Evolutionary conservation across 345 rosid genomes (phyloP).

Genomic region (Brassica rapa): DNA sequence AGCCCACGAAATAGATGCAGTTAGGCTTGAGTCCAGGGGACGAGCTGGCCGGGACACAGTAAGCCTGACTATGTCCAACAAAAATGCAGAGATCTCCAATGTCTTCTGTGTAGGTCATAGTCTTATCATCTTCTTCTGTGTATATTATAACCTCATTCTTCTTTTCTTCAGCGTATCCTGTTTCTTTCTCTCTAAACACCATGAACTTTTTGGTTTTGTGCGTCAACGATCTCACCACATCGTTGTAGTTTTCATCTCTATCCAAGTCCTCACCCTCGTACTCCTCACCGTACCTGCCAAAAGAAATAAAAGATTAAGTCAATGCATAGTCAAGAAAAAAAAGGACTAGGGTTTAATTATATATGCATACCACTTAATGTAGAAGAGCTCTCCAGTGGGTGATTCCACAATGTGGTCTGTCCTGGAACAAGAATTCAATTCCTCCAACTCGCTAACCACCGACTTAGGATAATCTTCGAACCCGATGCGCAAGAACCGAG

Average conservation of each 20-base stretch:
- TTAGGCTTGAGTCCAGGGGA: constrained; percentile 26
- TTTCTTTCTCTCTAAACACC: constrained; percentile 10
- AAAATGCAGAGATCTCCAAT: constrained; percentile 24
- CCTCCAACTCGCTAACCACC: not conserved
- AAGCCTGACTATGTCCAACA: constrained; percentile 18
- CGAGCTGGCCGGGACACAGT: constrained; percentile 20
- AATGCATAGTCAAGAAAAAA: not conserved
- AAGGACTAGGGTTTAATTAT: not conserved
- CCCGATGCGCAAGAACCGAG: not conserved
- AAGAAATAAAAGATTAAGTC: not conserved
- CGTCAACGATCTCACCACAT: not conserved
- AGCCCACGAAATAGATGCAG: constrained; percentile 13
- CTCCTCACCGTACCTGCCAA: constrained; percentile 1
- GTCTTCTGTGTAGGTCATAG: constrained; percentile 10
- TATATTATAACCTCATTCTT: not conserved
- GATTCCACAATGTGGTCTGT: constrained; percentile 16
- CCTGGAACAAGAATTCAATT: not conserved
- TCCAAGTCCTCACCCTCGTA: not conserved
- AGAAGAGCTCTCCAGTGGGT: constrained; percentile 17
- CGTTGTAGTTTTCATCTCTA: not conserved
- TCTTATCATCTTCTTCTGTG: not conserved
- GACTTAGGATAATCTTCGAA: not conserved
- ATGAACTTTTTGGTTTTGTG: not conserved
- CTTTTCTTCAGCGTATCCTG: not conserved
- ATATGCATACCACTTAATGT: constrained; percentile 10